Percentiles rank a stretch among this genome's conserved stretches.
Conservation (phyloP, 192 early-diverging fungal species). For the Coemansia sp. region DNA sequence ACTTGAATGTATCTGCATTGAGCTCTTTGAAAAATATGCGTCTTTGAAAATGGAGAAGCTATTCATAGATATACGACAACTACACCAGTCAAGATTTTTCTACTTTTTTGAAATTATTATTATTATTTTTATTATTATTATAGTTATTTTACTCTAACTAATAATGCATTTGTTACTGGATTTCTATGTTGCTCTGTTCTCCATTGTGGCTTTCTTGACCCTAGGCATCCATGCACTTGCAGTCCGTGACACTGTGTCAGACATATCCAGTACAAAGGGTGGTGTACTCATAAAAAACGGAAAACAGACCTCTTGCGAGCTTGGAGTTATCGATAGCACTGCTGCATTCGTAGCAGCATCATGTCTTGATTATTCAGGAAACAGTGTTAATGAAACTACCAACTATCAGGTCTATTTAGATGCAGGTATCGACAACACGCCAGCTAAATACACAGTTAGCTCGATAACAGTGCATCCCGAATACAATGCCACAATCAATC, state of each 20-base stretch:
- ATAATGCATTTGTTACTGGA: background rate
- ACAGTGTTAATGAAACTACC: background rate
- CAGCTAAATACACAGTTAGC: slow-evolving; percentile 2
- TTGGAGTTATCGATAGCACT: slow-evolving; percentile 12
- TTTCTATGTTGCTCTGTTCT: background rate
- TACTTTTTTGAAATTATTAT: no score
- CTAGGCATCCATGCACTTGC: background rate
- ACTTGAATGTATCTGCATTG: no score
- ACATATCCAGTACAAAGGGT: background rate
- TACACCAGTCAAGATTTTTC: no score
- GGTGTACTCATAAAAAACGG: slow-evolving; percentile 1
- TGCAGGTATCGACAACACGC: slow-evolving; percentile 5
- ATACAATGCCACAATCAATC: background rate
- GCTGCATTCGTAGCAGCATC: background rate
- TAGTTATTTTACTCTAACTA: no score
- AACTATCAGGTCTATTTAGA: slow-evolving; percentile 15
- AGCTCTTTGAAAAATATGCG: no score
- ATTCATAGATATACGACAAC: no score
- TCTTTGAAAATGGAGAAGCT: no score
- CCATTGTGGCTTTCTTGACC: background rate
- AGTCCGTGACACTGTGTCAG: background rate
- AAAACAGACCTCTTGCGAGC: slow-evolving; percentile 13
- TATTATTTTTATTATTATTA: no score
- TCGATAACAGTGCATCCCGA: slow-evolving; percentile 1
- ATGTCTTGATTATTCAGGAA: slow-evolving; percentile 8